Evolutionary conservation across 2,329 filamentous ascomycete species (phyloP).

Genomic region (Curvularia verruculosa): DNA sequence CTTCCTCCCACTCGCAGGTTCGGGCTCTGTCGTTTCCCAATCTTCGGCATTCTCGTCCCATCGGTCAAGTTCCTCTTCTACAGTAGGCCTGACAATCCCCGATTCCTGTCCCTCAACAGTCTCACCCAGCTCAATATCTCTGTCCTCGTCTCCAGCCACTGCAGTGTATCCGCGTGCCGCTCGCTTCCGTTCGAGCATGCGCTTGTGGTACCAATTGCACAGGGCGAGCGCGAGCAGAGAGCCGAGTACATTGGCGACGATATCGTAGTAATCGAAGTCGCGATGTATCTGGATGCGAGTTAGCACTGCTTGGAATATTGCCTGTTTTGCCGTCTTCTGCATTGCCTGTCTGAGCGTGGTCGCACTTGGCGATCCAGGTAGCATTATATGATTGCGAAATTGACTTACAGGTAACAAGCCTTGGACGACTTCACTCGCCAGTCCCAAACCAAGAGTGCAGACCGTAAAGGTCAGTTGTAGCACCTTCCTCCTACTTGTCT

Average conservation of each 20-base stretch:
- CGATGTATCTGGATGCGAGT: conserved; percentile 51
- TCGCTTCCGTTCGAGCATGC: conserved; percentile 89
- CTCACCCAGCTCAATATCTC: conserved; percentile 77
- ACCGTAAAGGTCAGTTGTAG: conserved; percentile 82
- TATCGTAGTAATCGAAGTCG: conserved; percentile 78
- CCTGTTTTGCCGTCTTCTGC: not conserved
- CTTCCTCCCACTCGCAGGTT: conserved; percentile 35
- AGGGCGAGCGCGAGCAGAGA: conserved; percentile 73
- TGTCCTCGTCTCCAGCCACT: conserved; percentile 66
- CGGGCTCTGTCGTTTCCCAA: conserved; percentile 66
- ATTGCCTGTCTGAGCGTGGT: not conserved
- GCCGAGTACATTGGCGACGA: conserved; percentile 85
- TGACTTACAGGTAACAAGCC: conserved; percentile 65
- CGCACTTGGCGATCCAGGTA: not conserved
- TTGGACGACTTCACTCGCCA: conserved; percentile 79
- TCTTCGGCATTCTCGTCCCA: conserved; percentile 87
- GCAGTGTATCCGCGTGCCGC: conserved; percentile 73
- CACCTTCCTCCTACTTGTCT: conserved; percentile 83
- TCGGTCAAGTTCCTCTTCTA: conserved; percentile 87
- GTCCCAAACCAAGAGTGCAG: conserved; percentile 74
- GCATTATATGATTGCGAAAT: not conserved
- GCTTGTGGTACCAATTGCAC: conserved; percentile 90
- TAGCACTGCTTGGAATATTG: conserved; percentile 7
- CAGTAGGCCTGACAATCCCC: conserved; percentile 58
- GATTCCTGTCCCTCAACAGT: conserved; percentile 64